Percentiles rank a stretch among this genome's conserved stretches.
Evolutionary conservation across 805 yeast species (phyloP).

Genomic region (Yarrowia osloensis): DNA sequence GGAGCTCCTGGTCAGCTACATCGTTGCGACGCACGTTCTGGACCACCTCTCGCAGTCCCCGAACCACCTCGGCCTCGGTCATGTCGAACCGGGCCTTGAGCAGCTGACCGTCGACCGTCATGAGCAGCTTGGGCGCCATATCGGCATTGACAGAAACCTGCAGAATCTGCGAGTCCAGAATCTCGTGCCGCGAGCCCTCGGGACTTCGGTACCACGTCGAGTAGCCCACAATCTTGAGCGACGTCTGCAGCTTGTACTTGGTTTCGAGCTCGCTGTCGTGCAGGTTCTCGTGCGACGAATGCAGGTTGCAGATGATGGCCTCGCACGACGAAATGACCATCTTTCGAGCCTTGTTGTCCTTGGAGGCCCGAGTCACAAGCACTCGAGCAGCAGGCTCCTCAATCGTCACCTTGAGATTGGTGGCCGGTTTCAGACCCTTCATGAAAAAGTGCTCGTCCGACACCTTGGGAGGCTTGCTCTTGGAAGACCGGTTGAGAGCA

Average conservation of each 20-base stretch:
- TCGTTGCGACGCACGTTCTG: constrained; percentile 23
- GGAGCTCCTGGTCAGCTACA: not conserved
- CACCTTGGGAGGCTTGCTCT: constrained; percentile 15
- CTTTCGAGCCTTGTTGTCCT: constrained; percentile 33
- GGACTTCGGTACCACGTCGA: constrained; percentile 42
- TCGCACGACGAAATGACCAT: constrained; percentile 44
- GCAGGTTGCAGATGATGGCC: constrained; percentile 40
- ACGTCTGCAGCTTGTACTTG: constrained; percentile 37
- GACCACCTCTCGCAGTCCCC: constrained; percentile 38
- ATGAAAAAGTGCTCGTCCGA: constrained; percentile 15
- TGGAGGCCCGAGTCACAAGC: constrained; percentile 34
- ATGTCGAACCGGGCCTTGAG: constrained; percentile 38
- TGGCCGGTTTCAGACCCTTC: constrained; percentile 38
- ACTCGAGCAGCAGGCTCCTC: constrained; percentile 44
- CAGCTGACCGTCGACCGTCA: constrained; percentile 37
- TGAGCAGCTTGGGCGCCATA: constrained; percentile 40
- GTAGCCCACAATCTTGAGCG: constrained; percentile 36
- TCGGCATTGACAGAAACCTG: constrained; percentile 35
- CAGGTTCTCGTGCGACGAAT: constrained; percentile 35
- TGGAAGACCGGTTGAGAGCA: constrained; percentile 30
- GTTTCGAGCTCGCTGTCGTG: constrained; percentile 19
- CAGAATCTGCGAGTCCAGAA: constrained; percentile 38
- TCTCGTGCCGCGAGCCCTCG: constrained; percentile 37
- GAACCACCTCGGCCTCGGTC: constrained; percentile 42
- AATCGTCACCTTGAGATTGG: constrained; percentile 39